Evolutionary conservation across 768 basidiomycete genomes (phyloP).

Genomic region (Amanita molliuscula): DNA sequence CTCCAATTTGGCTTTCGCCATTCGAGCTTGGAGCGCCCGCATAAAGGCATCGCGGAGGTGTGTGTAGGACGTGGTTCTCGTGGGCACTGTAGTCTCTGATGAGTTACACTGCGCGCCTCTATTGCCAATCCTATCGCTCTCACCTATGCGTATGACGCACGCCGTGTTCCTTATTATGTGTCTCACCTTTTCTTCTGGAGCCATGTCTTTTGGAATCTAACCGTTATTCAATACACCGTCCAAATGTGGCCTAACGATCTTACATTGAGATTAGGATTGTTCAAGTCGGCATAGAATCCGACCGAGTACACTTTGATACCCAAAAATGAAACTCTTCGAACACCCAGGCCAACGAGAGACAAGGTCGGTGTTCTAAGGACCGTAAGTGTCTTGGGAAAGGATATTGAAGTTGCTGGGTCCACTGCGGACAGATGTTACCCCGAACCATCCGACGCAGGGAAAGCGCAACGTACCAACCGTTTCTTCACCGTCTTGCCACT

Average conservation of each 20-base stretch:
- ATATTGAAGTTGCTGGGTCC: conserved; percentile 66
- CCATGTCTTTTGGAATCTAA: conserved; percentile 45
- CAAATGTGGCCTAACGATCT: conserved; percentile 6
- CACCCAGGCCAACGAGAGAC: conserved; percentile 74
- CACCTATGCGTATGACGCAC: conserved; percentile 69
- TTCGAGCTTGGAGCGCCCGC: conserved; percentile 55
- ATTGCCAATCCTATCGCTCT: conserved; percentile 9
- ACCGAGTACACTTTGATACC: conserved; percentile 84
- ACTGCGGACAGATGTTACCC: conserved; percentile 23
- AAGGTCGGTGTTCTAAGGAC: conserved; percentile 53
- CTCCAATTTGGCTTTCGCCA: conserved; percentile 39
- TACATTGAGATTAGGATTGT: conserved; percentile 53
- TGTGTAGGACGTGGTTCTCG: conserved; percentile 63
- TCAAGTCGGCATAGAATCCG: conserved; percentile 81
- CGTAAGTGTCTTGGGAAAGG: conserved; percentile 56
- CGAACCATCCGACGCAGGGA: not conserved
- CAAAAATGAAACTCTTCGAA: conserved; percentile 83
- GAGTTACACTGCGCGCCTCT: not conserved
- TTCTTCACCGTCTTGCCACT: not conserved
- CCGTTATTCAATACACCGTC: not conserved
- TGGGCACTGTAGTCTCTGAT: conserved; percentile 50
- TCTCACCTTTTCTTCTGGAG: conserved; percentile 60
- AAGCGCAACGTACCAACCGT: not conserved
- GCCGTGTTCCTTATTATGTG: conserved; percentile 57
- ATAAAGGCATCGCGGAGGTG: conserved; percentile 82